These are phyloP conservation scores for Marvania coccoides DNA, from an alignment of 139 green algal genomes.

Conservation along the genomic window DNA sequence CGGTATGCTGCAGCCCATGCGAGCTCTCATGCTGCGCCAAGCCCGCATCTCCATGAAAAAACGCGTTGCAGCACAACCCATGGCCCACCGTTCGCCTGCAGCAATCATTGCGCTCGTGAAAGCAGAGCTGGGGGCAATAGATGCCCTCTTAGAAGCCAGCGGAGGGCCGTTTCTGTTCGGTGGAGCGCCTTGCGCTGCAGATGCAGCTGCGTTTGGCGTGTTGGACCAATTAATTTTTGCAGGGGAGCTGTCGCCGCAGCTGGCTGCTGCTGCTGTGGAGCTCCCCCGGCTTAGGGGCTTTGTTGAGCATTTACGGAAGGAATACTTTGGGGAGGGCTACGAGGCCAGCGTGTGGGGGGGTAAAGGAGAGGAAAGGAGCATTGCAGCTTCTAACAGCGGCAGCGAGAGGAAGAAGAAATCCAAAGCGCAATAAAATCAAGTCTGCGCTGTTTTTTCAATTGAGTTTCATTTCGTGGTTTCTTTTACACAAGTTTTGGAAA, in stretches of 20 bases:
- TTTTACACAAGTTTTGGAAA: too few species aligned
- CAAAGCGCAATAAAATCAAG: too few species aligned
- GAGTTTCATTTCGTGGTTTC: too few species aligned
- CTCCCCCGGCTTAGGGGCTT: neutral
- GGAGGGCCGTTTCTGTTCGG: neutral
- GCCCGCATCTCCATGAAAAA: neutral
- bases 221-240: neutral
- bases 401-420: too few species aligned
- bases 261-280: neutral
- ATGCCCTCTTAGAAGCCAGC: neutral
- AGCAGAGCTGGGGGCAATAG: neutral
- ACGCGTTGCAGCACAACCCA: neutral
- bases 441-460: too few species aligned
- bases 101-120: neutral
- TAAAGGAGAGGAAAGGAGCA: neutral
- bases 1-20: neutral
- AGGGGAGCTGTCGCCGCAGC: neutral
- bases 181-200: neutral
- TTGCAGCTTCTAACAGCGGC: neutral
- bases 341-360: neutral
- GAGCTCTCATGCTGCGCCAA: neutral
- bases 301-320: neutral
- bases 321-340: neutral
- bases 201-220: neutral
- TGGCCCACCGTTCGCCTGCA: neutral